Evolutionary conservation across 1,284 basidiomycete species (phyloP), one percentile per base, ranked within the genome.

Genomic region (Rhizoctonia solani): DNA sequence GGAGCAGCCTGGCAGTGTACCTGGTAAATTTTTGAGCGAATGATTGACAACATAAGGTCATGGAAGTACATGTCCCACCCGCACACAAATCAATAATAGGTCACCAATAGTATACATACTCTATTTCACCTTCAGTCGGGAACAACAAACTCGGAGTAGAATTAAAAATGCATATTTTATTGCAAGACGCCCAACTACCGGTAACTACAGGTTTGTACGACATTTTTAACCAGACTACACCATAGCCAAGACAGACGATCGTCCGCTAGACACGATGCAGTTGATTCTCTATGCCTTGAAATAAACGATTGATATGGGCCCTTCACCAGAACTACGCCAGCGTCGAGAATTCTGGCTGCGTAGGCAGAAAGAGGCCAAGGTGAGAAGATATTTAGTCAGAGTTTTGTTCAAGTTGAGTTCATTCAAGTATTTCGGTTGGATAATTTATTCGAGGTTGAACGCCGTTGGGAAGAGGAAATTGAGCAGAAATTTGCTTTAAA

Each of bases 291-390:
- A 63, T 63, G 59, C 59, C 59, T 61, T 39, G 42, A 61, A 49
- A 3, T 46, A 53, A 63, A 25, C 32, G 16, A 34, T 52, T 53
- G 49, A 37, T 63, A 27, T 63, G 13, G 59, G 59, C 59, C 59
- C 30, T 63, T 63, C 59, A 63, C 59, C 59, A 63, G 59, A 63
- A 63, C 59, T 63, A 47, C 59, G 49, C 53, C 59, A 63, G 59
- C 59, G 59, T 63, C 47, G 59, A 29, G 37, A 53, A 34, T 29
- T 47, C 59, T 63, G 59, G 59, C 59, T 63, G 59, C 59, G 47
- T 49, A 63, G 59, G 59, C 59, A 63, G 59, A 63, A 63, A 63
- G 59, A 63, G 59, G 59, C 59, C 59, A 53, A 42, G 42, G 37
- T 21, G 19, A 42, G 19, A 39, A 30, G 8, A 39, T 39, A 39